Evolutionary conservation across 441 rosid species (phyloP), one percentile per base, ranked within the genome.

Genomic region (Adansonia grandidieri): DNA sequence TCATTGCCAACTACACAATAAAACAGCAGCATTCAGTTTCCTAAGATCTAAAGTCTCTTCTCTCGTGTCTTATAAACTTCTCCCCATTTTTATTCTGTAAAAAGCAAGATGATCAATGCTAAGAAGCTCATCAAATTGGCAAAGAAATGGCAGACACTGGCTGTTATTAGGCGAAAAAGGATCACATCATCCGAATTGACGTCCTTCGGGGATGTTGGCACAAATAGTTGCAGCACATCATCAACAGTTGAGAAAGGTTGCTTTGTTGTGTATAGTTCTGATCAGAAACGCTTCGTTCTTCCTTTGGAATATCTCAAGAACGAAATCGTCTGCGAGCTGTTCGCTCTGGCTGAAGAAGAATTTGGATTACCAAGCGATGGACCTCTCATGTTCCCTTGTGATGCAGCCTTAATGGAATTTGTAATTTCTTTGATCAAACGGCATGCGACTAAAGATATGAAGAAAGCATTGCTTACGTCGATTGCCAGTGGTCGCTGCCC

Each of bases 311-410:
- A 66, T 45, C 82, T 83, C 7, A 74, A 51, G 73, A 75, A 77
- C 37, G 14, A 37, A 10, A 69, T 80, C 20, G 28, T 83, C 13
- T 24, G 8, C 14, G 79, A 77, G 13, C 63, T 83, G 13, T 69
- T 83, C 51, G 54, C 22, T 11, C 4, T 73, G 70, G 71, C 86
- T 2, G 76, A 84, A 65, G 82, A 81, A 6, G 84, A 79, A 78
- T 77, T 81, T 45, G 82, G 86, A 10, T 51, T 79, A 2, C 72
- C 88, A 4, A 51, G 80, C 44, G 45, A 78, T 66, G 85, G 78
- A 1, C 86, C 82, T 8, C 80, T 86, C 42, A 82, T 65, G 14
- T 48, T 88, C 69, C 85, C 91, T 1, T 84, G 84, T 60, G 88
- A 87, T 74, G 79, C 61, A 57, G 19, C 58, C 17, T 58, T 82